Evolutionary conservation across 73 alveolate species (phyloP), one percentile per base, ranked within the genome.

Genomic region (Paramecium pentaurelia): DNA sequence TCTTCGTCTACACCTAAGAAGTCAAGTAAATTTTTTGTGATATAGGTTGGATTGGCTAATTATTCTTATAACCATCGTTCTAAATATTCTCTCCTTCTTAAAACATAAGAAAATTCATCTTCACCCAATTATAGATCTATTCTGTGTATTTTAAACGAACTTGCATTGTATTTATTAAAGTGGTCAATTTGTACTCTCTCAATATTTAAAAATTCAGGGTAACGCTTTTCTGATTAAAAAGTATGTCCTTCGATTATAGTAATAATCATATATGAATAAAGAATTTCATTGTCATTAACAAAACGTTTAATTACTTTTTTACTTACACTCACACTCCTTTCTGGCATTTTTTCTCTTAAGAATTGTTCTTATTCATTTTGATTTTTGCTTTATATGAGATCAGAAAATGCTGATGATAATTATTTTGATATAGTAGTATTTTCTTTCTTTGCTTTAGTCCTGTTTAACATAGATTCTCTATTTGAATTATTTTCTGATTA

Each of bases 221-320:
- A 80, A 14, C 91, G 47, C 38, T 80, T 80, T 45, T 80, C 91
- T 80, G 91, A 80, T 45, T 80, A 25, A 9, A 80, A 80, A 10
- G 28, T 28, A 25, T 27, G 49, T 2, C 58, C 71, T 6, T 80
- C 75, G 3, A 80, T 80, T 10, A 27, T 47, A 0, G 91, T 80
- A 8, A 27, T 7, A 11, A 80, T 80, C n/a, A 45, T 14, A 80
- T 73, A 80, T 12, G 75, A 80, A 80, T 80, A 80, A 8, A 18
- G 71, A 25, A 80, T 80, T 80, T 80, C 91, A 10, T 80, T 80
- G 30, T 80, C 91, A 44, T 80, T 80, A 45, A 80, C 58, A 47
- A 45, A 45, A 18, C 75, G 49, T 80, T 80, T 80, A 20, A 44
- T 49, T 12, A 80, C 12, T 49, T 80, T 80, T 28, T 80, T 80